A percentile compares a stretch with the other conserved stretches of the same genome.
Evolutionary conservation across 352 stramenopile genomes (phyloP).

Genomic region (Phytophthora sp.): DNA sequence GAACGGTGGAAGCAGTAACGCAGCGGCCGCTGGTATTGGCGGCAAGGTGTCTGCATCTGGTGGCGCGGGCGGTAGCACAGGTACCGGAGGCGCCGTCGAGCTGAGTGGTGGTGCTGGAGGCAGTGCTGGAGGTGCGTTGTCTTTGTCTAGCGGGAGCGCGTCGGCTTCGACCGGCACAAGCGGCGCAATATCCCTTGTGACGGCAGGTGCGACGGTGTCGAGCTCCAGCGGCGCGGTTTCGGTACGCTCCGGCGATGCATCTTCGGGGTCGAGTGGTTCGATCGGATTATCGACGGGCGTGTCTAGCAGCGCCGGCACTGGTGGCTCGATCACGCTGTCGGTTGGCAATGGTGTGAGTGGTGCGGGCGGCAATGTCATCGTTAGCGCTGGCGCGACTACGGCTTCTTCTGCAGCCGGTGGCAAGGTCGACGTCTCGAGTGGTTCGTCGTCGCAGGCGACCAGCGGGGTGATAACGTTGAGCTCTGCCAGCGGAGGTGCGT

Average conservation of each 20-base stretch:
- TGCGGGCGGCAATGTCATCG: conserved; percentile 19
- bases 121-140: conserved; percentile 16
- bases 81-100: conserved; percentile 8
- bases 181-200: no score
- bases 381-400: no score
- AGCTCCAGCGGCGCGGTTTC: conserved; percentile 20
- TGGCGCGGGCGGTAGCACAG: conserved; percentile 26
- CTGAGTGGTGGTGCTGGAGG: conserved; percentile 8
- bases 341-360: conserved; percentile 12
- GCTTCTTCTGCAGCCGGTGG: no score
- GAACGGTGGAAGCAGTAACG: conserved; percentile 12
- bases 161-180: no score
- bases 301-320: not conserved
- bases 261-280: conserved; percentile 12
- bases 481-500: no score
- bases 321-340: conserved; percentile 22
- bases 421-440: no score
- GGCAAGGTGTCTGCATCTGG: not conserved
- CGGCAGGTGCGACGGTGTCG: no score
- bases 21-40: not conserved
- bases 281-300: conserved; percentile 9
- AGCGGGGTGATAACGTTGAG: no score
- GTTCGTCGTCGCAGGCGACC: no score
- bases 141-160: conserved; percentile 10
- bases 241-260: conserved; percentile 19